Base-by-base conservation (phyloP, 441 rosid species). In the Erysimum cheiri region DNA sequence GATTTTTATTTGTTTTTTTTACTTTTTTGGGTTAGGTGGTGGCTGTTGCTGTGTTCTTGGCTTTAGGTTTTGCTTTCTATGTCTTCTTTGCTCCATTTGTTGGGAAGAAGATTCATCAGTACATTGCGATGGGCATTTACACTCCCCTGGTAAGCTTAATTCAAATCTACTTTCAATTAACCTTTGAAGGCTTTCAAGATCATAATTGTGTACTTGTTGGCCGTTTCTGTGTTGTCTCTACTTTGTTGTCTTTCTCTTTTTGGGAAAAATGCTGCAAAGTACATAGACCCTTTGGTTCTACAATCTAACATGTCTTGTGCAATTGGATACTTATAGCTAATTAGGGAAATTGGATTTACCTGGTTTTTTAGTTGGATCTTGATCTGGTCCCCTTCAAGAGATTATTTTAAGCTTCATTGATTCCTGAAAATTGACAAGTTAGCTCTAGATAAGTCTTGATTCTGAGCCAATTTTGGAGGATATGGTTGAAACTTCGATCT, bases 61-160 rank as follows among this genome's bases (percentile, higher is more conserved):
- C 99, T 31, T 66, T 95, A 84, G 99, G 96, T 71, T 92, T 92
- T 80, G 99, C 98, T 63, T 92, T 87, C 86, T 95, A 92, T 78
- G 99, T 95, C 78, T 90, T 92, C 89, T 95, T 95, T 81, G 97
- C 97, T 67, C 99, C 99, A 8, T 95, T 95, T 78, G 95, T 90
- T 58, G 99, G 99, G 75, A 90, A 71, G 79, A 86, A 83, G 87
- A 79, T 81, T 29, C 82, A 86, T 72, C 99, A 88, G 79, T 85
- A 87, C 68, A 72, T 92, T 80, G 87, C 78, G 26, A 90, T 86
- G 81, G 97, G 97, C 70, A 86, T 95, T 81, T 95, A 95, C 85
- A 90, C 97, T 80, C 98, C 97, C 40, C 86, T 95, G 71, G 99
- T 95, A 79, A 85, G 81, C 64, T 67, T 9, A 56, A 39, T 32